Evolutionary conservation across 306 rosid genomes (phyloP), one percentile per base, ranked within the genome.

Genomic region (Citrullus amarus): DNA sequence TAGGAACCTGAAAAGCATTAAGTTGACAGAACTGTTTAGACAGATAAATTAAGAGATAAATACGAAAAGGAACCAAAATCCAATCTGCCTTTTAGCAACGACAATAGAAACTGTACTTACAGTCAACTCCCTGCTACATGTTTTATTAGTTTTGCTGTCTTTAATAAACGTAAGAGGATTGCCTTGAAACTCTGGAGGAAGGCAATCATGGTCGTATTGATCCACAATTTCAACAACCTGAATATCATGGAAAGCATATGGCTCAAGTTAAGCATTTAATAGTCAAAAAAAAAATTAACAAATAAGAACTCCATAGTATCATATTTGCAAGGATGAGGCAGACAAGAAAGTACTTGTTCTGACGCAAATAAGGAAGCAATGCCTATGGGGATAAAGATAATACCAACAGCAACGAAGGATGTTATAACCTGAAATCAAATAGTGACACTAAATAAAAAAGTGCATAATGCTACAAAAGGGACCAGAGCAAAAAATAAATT

Each of bases 361-460:
- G 97, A 91, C 39, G 98, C 98, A 76, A 44, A 88, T 80, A 91
- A 81, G 56, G 98, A 83, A 80, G 87, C 86, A 58, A 93, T 84
- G 17, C 98, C 98, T 48, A 91, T 78, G 8, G 98, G 96, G 79
- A 90, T 79, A 82, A 93, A 93, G 76, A 93, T 0, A 44, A 88
- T 53, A 83, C 92, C 97, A 56, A 90, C 84, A 34, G 69, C n/a
- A 14, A 86, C 78, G 75, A 91, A 93, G 20, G 85, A 80, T 44
- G 86, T 44, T 83, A 93, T 87, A 36, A 88, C 98, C 98, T 93
- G 87, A 50, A 81, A 82, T 34, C 59, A 55, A 13, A 60, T 1
- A 56, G 6, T 8, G 38, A 79, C 14, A n/a, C 25, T 14, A 3
- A 48, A 17, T 61, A 60, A 77, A 61, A 55, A 44, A 32, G 22